Conservation (phyloP, 257 asterid species). For the Ballota nigra region DNA sequence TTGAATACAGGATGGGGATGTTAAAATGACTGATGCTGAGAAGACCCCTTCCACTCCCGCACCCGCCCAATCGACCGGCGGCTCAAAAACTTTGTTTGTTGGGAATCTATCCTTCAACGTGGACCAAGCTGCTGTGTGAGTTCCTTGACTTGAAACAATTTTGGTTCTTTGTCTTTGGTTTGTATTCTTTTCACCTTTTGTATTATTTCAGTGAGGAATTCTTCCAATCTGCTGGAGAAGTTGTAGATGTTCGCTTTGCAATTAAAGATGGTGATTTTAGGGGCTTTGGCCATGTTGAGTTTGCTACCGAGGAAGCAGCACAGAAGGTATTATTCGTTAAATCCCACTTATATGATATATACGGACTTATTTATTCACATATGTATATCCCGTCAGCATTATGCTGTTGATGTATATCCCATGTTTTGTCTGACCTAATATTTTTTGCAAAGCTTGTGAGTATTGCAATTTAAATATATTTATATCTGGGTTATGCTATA, state of each 20-base stretch:
- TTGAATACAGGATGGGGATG: constrained; percentile 49
- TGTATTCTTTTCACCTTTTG: not conserved
- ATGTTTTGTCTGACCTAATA: not conserved
- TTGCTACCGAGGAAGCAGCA: constrained; percentile 70
- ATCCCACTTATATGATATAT: no score
- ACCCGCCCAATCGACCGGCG: constrained; percentile 41
- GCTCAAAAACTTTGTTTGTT: constrained; percentile 67
- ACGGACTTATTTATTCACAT: no score
- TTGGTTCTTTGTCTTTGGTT: not conserved
- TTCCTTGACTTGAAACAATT: not conserved
- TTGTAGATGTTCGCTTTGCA: constrained; percentile 69
- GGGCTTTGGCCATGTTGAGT: constrained; percentile 96
- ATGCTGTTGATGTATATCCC: no score
- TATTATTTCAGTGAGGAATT: constrained; percentile 51
- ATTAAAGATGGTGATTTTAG: constrained; percentile 50
- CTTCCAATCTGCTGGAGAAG: constrained; percentile 75
- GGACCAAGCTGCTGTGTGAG: constrained; percentile 73
- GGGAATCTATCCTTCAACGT: constrained; percentile 68
- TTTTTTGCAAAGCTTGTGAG: no score
- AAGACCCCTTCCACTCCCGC: constrained; percentile 57
- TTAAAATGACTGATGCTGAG: constrained; percentile 42
- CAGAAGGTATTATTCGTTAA: constrained; percentile 55
- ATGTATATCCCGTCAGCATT: no score
- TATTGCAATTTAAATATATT: no score
- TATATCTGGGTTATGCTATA: no score